A percentile compares a stretch with the other conserved stretches of the same genome.
Conservation (phyloP, 306 rosid genomes). For the Gastrolobium villosum region DNA sequence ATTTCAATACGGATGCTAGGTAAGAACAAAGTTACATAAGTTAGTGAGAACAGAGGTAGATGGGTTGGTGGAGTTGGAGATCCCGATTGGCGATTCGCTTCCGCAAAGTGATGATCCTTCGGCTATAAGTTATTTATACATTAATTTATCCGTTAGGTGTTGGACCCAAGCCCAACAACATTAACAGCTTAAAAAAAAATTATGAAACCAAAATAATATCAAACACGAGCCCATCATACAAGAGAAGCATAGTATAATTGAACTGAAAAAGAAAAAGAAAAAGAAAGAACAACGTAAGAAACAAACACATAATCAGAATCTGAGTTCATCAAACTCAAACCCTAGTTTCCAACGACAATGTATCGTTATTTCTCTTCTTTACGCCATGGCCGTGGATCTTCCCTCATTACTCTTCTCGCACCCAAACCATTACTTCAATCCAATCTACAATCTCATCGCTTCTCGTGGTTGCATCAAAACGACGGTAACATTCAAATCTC, state of each 20-base stretch:
- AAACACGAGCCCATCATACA: background rate
- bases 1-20: too few relatives aligned
- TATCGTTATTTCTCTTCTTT: constrained; percentile 26
- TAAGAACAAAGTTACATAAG: too few relatives aligned
- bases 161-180: too few relatives aligned
- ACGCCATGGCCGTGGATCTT: constrained; percentile 29
- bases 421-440: background rate
- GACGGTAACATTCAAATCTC: constrained; percentile 27
- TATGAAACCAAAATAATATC: too few relatives aligned
- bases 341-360: background rate
- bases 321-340: constrained; percentile 6
- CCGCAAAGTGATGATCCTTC: too few relatives aligned
- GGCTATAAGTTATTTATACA: too few relatives aligned
- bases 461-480: background rate
- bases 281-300: too few relatives aligned
- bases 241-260: background rate
- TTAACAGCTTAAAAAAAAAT: too few relatives aligned
- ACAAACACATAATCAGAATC: background rate
- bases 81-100: too few relatives aligned
- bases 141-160: too few relatives aligned
- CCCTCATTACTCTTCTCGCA: constrained; percentile 7
- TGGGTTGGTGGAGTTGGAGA: too few relatives aligned
- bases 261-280: background rate
- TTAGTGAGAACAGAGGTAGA: too few relatives aligned
- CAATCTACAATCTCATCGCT: background rate